Percentiles rank a stretch among this genome's conserved stretches.
phyloP scores from a whole-genome alignment of 164 flowering plant genomes.

The Kalanchoe fedtschenkoi region DNA sequence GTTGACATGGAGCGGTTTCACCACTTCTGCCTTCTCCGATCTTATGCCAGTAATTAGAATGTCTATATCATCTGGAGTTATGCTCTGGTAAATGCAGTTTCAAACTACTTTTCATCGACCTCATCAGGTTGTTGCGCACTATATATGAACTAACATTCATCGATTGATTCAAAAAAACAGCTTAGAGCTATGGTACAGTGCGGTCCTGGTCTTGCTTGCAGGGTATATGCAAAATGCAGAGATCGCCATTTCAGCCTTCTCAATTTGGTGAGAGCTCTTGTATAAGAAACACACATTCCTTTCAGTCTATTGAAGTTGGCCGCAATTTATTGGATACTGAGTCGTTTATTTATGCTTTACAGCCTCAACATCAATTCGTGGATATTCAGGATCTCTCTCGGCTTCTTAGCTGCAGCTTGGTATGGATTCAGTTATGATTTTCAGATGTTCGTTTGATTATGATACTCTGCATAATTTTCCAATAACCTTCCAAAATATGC shows the following conservation, averaged over 20 bases:
- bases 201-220: slow-evolving; percentile 3
- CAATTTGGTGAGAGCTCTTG: not conserved
- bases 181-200: slow-evolving; percentile 8
- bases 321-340: not conserved
- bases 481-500: not conserved
- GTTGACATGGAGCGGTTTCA: slow-evolving; percentile 2
- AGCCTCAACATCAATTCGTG: slow-evolving; percentile 6
- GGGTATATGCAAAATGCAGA: slow-evolving; percentile 7
- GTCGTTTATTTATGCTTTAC: not conserved
- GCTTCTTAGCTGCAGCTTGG: slow-evolving; percentile 3
- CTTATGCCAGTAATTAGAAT: not conserved
- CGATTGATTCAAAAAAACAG: not conserved
- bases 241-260: slow-evolving; percentile 5
- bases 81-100: slow-evolving; percentile 3
- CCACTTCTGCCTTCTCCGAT: slow-evolving; percentile 2
- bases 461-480: not conserved
- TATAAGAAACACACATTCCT: not conserved
- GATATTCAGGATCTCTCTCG: slow-evolving; percentile 3
- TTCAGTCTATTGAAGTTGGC: not conserved
- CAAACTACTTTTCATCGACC: not conserved
- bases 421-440: not conserved
- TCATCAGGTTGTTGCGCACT: not conserved
- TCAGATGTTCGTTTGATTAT: not conserved
- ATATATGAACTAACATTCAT: not conserved
- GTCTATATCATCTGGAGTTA: slow-evolving; percentile 5